Evolutionary conservation across 2,329 filamentous ascomycete genomes (phyloP).

Genomic region (Trichoderma citrinoviride): DNA sequence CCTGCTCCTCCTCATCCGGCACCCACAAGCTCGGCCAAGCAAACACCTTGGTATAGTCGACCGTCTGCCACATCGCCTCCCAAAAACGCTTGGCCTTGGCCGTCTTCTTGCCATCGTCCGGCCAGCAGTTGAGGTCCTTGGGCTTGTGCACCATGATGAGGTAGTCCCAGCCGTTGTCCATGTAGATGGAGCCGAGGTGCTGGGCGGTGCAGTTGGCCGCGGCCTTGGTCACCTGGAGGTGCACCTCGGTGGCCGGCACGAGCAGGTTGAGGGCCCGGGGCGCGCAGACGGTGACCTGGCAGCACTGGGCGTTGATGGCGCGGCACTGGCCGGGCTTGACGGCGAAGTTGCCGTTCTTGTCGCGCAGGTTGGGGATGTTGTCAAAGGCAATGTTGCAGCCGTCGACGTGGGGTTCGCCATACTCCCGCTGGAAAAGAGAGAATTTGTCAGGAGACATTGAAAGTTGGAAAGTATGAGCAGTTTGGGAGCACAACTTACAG

Average conservation of each 20-base stretch:
- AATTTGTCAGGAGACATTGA: no score
- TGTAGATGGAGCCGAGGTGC: not conserved
- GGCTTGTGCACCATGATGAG: not conserved
- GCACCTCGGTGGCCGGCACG: not conserved
- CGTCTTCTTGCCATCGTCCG: no score
- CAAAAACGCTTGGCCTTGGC: no score
- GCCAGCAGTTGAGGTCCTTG: no score
- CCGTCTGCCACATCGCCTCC: no score
- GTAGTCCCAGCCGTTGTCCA: not conserved
- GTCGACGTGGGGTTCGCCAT: not conserved
- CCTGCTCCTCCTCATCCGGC: no score
- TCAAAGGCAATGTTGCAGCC: not conserved
- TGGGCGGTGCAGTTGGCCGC: not conserved
- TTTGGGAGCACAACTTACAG: not conserved
- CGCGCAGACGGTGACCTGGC: conserved; percentile 5
- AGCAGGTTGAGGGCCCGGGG: not conserved
- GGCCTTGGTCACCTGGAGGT: not conserved
- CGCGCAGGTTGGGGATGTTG: not conserved
- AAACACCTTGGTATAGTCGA: no score
- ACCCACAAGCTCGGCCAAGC: no score
- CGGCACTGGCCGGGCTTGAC: not conserved
- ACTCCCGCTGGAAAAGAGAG: not conserved
- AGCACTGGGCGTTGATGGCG: not conserved
- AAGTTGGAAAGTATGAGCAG: not conserved
- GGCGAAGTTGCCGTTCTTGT: not conserved